phyloP scores from a whole-genome alignment of 2,329 filamentous ascomycete species.

The Malbranchea zuffiana region DNA sequence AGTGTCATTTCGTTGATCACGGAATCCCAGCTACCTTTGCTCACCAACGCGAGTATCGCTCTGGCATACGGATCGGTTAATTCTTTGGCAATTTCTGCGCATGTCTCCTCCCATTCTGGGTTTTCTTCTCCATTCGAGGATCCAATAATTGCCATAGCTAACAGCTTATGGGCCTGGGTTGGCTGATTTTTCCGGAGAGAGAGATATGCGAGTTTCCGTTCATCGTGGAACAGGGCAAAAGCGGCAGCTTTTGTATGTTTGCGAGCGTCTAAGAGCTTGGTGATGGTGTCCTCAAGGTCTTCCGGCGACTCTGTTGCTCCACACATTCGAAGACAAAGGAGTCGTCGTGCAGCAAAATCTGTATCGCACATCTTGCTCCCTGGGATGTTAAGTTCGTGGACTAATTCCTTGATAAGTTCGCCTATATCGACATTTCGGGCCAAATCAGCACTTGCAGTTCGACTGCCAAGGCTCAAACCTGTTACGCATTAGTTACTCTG shows the following conservation, averaged over 20 bases:
- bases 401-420: constrained; percentile 41
- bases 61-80: constrained; percentile 52
- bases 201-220: constrained; percentile 47
- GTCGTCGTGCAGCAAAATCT: constrained; percentile 45
- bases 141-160: constrained; percentile 43
- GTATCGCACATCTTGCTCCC: constrained; percentile 43
- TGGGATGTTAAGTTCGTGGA: constrained; percentile 41
- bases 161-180: constrained; percentile 45
- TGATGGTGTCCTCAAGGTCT: constrained; percentile 39
- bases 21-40: constrained; percentile 48
- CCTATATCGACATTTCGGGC: constrained; percentile 21
- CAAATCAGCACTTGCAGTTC: constrained; percentile 21
- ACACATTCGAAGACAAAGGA: constrained; percentile 49
- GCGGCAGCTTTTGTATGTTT: constrained; percentile 54
- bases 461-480: constrained; percentile 27
- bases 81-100: constrained; percentile 51
- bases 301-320: constrained; percentile 46
- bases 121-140: constrained; percentile 37
- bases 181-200: constrained; percentile 45
- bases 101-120: constrained; percentile 50
- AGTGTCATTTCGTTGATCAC: constrained; percentile 49
- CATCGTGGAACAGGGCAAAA: constrained; percentile 49
- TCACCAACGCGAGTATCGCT: constrained; percentile 50
- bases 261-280: constrained; percentile 42
- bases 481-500: constrained; percentile 10